Evolutionary conservation across 2,329 filamentous ascomycete species (phyloP).

Genomic region (Aureobasidium sp.): DNA sequence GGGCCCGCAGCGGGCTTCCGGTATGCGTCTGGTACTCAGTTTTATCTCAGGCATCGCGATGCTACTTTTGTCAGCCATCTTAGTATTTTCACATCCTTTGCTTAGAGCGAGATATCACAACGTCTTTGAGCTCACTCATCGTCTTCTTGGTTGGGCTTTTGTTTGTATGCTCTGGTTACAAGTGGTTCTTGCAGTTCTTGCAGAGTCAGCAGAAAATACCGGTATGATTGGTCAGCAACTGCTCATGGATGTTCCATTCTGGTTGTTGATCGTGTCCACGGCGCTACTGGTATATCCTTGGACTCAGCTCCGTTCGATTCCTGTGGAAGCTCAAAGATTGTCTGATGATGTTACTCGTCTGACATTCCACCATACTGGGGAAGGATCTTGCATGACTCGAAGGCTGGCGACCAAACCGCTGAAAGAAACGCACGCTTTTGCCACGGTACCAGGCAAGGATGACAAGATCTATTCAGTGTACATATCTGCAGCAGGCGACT

Average conservation of each 20-base stretch:
- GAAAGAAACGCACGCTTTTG: slow-evolving; percentile 67
- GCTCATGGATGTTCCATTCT: slow-evolving; percentile 50
- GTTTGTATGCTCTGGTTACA: slow-evolving; percentile 58
- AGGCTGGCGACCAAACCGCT: slow-evolving; percentile 56
- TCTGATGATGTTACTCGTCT: slow-evolving; percentile 66
- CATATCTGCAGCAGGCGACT: slow-evolving; percentile 66
- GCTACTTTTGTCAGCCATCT: slow-evolving; percentile 49
- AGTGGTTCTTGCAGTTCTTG: slow-evolving; percentile 31
- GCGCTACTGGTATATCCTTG: slow-evolving; percentile 62
- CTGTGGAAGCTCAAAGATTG: slow-evolving; percentile 50
- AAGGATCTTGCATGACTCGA: slow-evolving; percentile 25
- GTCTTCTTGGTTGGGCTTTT: slow-evolving; percentile 62
- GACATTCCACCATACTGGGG: slow-evolving; percentile 29
- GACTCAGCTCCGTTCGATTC: slow-evolving; percentile 58
- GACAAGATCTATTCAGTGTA: slow-evolving; percentile 56
- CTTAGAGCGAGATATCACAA: slow-evolving; percentile 58
- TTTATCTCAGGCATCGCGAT: slow-evolving; percentile 52
- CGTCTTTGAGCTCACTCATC: slow-evolving; percentile 61
- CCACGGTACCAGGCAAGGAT: slow-evolving; percentile 56
- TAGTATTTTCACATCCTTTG: slow-evolving; percentile 54
- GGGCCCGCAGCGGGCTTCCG: slow-evolving; percentile 15
- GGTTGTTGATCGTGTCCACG: slow-evolving; percentile 59
- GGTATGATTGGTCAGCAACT: slow-evolving; percentile 24
- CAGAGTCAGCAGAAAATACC: slow-evolving; percentile 43
- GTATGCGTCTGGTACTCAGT: slow-evolving; percentile 28